A percentile compares a stretch with the other conserved stretches of the same genome.
Conservation (phyloP, 805 yeast genomes). For the Saturnispora ahearnii region DNA sequence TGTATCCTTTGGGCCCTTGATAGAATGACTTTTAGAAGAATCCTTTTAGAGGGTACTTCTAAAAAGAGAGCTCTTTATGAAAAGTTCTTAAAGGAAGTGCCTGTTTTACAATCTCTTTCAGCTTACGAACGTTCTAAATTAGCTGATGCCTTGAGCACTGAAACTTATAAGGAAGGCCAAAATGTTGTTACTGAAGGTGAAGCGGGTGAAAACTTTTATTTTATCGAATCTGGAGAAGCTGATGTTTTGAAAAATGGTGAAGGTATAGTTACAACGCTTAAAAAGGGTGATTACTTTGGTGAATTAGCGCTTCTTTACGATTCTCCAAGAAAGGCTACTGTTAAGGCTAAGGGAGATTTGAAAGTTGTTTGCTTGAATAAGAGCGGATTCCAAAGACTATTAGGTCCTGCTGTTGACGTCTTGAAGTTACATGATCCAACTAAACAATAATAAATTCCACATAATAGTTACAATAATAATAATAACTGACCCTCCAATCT, state of each 20-base stretch:
- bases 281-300: conserved; percentile 90
- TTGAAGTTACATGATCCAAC: conserved; percentile 84
- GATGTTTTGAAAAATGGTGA: conserved; percentile 54
- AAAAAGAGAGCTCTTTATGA: conserved; percentile 88
- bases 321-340: conserved; percentile 90
- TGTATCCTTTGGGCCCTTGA: conserved; percentile 87
- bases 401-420: conserved; percentile 91
- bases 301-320: conserved; percentile 91
- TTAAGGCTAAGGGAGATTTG: conserved; percentile 62
- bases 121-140: conserved; percentile 80
- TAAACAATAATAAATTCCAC: conserved; percentile 11
- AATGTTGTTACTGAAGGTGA: conserved; percentile 83
- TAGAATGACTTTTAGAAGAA: conserved; percentile 85
- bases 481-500: background rate
- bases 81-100: conserved; percentile 76
- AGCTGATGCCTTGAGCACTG: conserved; percentile 89
- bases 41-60: conserved; percentile 81
- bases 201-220: conserved; percentile 62
- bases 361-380: conserved; percentile 90
- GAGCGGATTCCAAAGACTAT: conserved; percentile 83
- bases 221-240: conserved; percentile 77
- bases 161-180: conserved; percentile 59
- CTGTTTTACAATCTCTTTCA: conserved; percentile 64
- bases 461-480: background rate
- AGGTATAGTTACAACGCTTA: conserved; percentile 51